These are phyloP conservation scores for Colletotrichum phormii DNA, from an alignment of 2,329 filamentous ascomycete species.

Conservation along the genomic window DNA sequence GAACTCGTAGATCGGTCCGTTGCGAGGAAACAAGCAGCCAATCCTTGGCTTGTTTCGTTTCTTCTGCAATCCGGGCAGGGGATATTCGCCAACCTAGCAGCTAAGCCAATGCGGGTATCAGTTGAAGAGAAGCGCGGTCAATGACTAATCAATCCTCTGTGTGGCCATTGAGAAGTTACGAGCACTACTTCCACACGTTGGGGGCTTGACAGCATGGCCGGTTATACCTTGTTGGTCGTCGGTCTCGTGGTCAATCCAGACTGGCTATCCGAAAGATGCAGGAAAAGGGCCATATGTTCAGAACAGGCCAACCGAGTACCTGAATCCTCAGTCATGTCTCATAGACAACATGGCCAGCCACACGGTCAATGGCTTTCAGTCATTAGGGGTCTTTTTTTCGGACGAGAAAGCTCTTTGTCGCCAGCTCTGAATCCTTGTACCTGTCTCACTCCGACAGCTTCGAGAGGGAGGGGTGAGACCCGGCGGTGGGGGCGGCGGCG, in stretches of 20 bases:
- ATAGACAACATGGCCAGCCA: conserved; percentile 10
- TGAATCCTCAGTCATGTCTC: conserved; percentile 7
- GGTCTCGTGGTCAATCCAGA: conserved; percentile 22
- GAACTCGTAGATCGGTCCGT: not conserved
- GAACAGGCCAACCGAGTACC: not conserved
- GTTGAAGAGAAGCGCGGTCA: not conserved
- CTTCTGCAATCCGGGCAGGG: not conserved
- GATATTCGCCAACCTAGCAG: not conserved
- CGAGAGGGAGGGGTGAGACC: not conserved
- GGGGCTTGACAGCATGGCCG: conserved; percentile 19
- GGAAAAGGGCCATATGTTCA: not conserved
- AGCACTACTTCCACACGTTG: not conserved
- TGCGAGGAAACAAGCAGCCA: not conserved
- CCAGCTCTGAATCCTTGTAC: not conserved
- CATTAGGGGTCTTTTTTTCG: not conserved
- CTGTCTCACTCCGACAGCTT: conserved; percentile 22
- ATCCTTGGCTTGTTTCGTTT: conserved; percentile 23
- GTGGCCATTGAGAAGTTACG: not conserved
- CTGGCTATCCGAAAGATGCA: conserved; percentile 13
- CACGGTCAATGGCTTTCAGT: not conserved
- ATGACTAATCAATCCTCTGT: not conserved
- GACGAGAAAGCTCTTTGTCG: conserved; percentile 2
- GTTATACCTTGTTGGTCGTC: conserved; percentile 3
- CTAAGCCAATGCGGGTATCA: conserved; percentile 1
- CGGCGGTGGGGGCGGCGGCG: conserved; percentile 1